Evolutionary conservation across 2,329 filamentous ascomycete genomes (phyloP).

Genomic region (Bipolaris cookei): DNA sequence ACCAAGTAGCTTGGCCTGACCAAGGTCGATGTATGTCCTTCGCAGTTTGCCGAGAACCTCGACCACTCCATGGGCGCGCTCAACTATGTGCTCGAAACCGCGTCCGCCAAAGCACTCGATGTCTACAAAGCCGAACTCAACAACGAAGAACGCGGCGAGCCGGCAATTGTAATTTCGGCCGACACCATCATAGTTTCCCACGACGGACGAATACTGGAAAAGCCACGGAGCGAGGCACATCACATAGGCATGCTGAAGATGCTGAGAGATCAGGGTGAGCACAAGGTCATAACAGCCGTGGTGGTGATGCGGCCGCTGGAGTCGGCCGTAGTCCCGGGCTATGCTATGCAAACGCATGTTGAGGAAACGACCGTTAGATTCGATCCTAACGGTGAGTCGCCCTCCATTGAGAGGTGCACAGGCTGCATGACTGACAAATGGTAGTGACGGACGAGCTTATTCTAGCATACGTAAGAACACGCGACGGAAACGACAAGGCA

Average conservation of each 20-base stretch:
- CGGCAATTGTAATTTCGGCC: slow-evolving; percentile 83
- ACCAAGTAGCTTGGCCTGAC: slow-evolving; percentile 73
- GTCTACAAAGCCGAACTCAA: slow-evolving; percentile 69
- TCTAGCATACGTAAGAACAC: slow-evolving; percentile 76
- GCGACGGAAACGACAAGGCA: slow-evolving; percentile 94
- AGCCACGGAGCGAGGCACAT: slow-evolving; percentile 80
- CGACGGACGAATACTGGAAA: slow-evolving; percentile 83
- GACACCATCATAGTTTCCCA: slow-evolving; percentile 87
- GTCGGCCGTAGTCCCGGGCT: slow-evolving; percentile 82
- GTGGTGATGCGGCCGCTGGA: slow-evolving; percentile 82
- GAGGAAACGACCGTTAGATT: slow-evolving; percentile 95
- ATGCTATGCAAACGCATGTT: slow-evolving; percentile 78
- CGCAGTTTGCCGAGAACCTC: slow-evolving; percentile 82
- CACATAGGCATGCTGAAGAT: slow-evolving; percentile 84
- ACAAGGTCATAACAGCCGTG: slow-evolving; percentile 86
- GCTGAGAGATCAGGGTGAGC: slow-evolving; percentile 76
- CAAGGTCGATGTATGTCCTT: slow-evolving; percentile 84
- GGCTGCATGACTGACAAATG: slow-evolving; percentile 12
- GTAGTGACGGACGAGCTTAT: slow-evolving; percentile 80
- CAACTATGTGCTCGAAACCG: slow-evolving; percentile 90
- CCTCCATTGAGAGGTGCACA: not conserved
- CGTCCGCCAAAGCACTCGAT: slow-evolving; percentile 78
- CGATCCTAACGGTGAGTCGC: slow-evolving; percentile 61
- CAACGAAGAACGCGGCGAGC: slow-evolving; percentile 67
- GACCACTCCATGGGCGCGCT: slow-evolving; percentile 86